These are phyloP conservation scores for Teratosphaeria viscida DNA, from an alignment of 2,329 filamentous ascomycete genomes.

Conservation along the genomic window DNA sequence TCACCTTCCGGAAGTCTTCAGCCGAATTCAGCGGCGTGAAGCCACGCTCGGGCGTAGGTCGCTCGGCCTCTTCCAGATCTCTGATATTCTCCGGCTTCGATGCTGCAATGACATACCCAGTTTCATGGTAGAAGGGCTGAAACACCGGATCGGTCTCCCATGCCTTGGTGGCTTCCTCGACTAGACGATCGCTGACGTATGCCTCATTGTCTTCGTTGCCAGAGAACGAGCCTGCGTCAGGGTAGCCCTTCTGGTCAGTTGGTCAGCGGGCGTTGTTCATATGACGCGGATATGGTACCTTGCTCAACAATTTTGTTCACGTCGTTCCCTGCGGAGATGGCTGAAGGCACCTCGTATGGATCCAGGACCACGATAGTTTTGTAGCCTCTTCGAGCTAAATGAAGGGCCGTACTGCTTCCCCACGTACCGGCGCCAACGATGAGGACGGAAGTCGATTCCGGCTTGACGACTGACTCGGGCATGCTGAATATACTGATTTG, in stretches of 20 bases:
- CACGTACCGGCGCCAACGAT: conserved; percentile 43
- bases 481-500: not conserved
- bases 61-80: conserved; percentile 7
- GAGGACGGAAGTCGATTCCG: conserved; percentile 17
- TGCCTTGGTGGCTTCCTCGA: conserved; percentile 29
- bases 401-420: conserved; percentile 43
- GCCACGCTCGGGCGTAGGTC: conserved; percentile 12
- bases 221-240: conserved; percentile 13
- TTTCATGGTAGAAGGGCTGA: conserved; percentile 35
- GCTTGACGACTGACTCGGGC: not conserved
- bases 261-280: conserved; percentile 1
- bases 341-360: conserved; percentile 35
- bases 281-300: conserved; percentile 16
- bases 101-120: conserved; percentile 39
- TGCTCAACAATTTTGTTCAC: conserved; percentile 41
- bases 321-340: conserved; percentile 41
- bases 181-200: conserved; percentile 25
- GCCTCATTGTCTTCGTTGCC: conserved; percentile 23
- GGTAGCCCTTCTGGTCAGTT: conserved; percentile 9
- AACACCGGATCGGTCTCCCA: conserved; percentile 37
- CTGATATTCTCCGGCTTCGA: conserved; percentile 6
- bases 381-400: conserved; percentile 41
- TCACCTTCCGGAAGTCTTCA: conserved; percentile 39
- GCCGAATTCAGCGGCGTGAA: conserved; percentile 27
- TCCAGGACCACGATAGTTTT: conserved; percentile 40